Conservation (phyloP, 2,329 filamentous ascomycete genomes). For the Cladobotryum mycophilum region DNA sequence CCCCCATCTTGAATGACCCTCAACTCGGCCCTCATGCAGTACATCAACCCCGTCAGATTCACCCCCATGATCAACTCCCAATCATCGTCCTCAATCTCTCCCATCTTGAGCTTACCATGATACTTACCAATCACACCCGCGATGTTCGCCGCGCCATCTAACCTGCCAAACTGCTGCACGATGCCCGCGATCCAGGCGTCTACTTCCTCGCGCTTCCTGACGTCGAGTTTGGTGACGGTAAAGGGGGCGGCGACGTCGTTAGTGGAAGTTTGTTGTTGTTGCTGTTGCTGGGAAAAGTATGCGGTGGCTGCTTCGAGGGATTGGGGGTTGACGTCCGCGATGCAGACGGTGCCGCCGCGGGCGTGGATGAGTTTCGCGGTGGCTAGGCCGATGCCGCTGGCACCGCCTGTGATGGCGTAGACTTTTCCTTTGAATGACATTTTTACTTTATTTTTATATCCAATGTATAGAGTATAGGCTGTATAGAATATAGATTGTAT, state of each 20-base stretch:
- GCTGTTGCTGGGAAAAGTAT: conserved; percentile 19
- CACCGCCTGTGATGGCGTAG: conserved; percentile 37
- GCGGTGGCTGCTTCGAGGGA: conserved; percentile 24
- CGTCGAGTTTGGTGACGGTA: conserved; percentile 39
- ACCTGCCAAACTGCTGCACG: conserved; percentile 43
- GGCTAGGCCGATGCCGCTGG: conserved; percentile 38
- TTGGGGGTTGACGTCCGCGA: conserved; percentile 31
- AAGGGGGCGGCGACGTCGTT: conserved; percentile 14
- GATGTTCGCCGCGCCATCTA: conserved; percentile 50
- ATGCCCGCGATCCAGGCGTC: conserved; percentile 44
- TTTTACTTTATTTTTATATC: too few relatives aligned
- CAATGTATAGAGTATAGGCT: too few relatives aligned
- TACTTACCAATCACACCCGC: conserved; percentile 45
- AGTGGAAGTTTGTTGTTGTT: too few relatives aligned
- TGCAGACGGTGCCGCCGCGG: conserved; percentile 33
- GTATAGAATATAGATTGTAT: too few relatives aligned
- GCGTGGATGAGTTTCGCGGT: conserved; percentile 31
- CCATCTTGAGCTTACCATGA: conserved; percentile 33
- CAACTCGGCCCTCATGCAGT: conserved; percentile 42
- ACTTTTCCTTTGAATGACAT: conserved; percentile 22
- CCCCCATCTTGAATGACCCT: conserved; percentile 35
- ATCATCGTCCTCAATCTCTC: conserved; percentile 40
- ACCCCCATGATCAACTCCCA: conserved; percentile 44
- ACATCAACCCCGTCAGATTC: conserved; percentile 47
- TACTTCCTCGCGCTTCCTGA: conserved; percentile 41